Evolutionary conservation across 305 asterid species (phyloP).

Genomic region (Fraxinus platypoda): DNA sequence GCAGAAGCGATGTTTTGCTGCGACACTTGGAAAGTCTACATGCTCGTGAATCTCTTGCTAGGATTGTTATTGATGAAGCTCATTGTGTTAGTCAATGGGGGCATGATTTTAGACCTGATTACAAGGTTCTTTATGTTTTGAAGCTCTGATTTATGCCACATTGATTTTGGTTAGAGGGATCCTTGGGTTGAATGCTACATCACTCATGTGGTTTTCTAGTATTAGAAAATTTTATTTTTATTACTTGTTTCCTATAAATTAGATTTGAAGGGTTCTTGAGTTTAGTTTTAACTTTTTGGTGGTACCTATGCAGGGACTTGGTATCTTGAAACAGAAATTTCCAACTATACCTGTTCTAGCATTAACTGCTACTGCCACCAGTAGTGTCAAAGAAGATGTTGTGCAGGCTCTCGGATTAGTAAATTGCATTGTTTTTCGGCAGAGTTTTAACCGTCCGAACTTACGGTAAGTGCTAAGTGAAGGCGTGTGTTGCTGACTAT

Average conservation of each 20-base stretch:
- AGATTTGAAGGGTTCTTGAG: constrained; percentile 13
- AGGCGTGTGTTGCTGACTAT: constrained; percentile 18
- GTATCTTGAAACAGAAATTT: constrained; percentile 88
- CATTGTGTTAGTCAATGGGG: constrained; percentile 99
- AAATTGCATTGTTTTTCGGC: constrained; percentile 88
- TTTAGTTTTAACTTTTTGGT: constrained; percentile 29
- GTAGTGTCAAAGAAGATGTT: constrained; percentile 97
- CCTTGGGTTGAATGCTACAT: constrained; percentile 7
- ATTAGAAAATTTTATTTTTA: background rate
- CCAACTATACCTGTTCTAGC: constrained; percentile 90
- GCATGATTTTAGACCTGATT: constrained; percentile 99
- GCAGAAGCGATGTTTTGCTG: constrained; percentile 91
- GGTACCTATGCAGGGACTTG: constrained; percentile 72
- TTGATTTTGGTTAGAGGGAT: constrained; percentile 12
- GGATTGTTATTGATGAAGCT: constrained; percentile 99
- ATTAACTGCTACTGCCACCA: constrained; percentile 96
- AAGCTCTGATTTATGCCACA: constrained; percentile 11
- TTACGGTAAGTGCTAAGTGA: constrained; percentile 52
- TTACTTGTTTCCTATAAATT: constrained; percentile 11
- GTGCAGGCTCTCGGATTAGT: constrained; percentile 98
- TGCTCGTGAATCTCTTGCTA: constrained; percentile 74
- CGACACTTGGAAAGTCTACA: constrained; percentile 83
- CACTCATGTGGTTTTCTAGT: constrained; percentile 13
- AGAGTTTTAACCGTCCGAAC: constrained; percentile 97
- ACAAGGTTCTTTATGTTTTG: constrained; percentile 65